These are phyloP conservation scores for Backusella tuberculispora DNA, from an alignment of 192 early-diverging fungal species.

Conservation along the genomic window DNA sequence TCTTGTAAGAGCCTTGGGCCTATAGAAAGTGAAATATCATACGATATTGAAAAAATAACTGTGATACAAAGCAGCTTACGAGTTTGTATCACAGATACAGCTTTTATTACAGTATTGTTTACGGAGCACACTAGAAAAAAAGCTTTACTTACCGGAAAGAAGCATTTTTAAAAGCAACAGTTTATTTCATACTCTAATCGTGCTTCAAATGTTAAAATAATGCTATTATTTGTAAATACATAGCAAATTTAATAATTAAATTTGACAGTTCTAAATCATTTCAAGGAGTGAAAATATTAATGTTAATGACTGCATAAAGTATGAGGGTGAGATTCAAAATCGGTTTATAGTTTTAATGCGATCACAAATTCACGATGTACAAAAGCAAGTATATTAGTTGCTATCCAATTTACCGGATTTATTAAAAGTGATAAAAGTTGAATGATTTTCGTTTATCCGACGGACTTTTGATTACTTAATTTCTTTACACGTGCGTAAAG, in stretches of 20 bases:
- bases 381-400: background rate
- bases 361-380: background rate
- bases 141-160: background rate
- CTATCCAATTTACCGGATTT: background rate
- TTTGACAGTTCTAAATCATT: background rate
- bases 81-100: slow-evolving; percentile 1
- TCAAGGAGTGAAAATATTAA: background rate
- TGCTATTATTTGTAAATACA: background rate
- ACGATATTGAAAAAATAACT: background rate
- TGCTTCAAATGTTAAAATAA: background rate
- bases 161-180: background rate
- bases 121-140: slow-evolving; percentile 7
- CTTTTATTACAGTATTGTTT: background rate
- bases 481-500: background rate
- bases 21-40: background rate
- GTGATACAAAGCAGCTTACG: background rate
- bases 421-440: background rate
- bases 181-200: background rate
- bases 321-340: background rate
- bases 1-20: background rate
- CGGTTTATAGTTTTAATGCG: background rate
- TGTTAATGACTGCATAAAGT: background rate
- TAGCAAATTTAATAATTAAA: background rate
- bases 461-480: background rate
- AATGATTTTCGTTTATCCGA: background rate